Evolutionary conservation across 306 rosid species (phyloP).

Genomic region (Trichosanthes truncata): DNA sequence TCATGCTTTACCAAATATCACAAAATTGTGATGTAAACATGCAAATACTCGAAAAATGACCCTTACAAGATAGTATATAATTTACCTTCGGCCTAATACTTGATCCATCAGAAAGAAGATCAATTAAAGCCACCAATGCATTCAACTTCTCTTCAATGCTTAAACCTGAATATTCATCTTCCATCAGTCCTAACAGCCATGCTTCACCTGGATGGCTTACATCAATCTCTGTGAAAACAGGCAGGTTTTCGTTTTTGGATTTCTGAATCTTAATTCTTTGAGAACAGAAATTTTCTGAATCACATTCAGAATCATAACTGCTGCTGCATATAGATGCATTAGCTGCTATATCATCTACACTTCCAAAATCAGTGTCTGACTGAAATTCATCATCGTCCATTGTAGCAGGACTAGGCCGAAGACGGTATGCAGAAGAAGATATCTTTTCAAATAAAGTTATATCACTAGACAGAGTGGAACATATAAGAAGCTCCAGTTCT

Average conservation of each 20-base stretch:
- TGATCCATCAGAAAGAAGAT: constrained; percentile 77
- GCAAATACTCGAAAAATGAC: neutral
- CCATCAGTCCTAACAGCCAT: constrained; percentile 90
- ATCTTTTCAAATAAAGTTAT: constrained; percentile 89
- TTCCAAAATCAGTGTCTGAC: constrained; percentile 79
- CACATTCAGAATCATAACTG: constrained; percentile 51
- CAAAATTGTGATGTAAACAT: neutral
- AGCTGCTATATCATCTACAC: constrained; percentile 56
- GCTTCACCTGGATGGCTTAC: constrained; percentile 89
- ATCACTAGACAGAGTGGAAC: constrained; percentile 81
- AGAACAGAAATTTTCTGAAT: constrained; percentile 28
- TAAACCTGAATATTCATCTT: constrained; percentile 81
- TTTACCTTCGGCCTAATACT: constrained; percentile 72
- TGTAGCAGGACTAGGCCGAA: constrained; percentile 45
- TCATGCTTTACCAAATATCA: neutral
- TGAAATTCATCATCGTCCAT: constrained; percentile 52
- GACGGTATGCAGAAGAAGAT: constrained; percentile 75
- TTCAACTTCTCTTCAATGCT: constrained; percentile 85
- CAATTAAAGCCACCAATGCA: constrained; percentile 66
- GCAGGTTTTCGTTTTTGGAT: constrained; percentile 26
- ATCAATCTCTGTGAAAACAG: constrained; percentile 65
- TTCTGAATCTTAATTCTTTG: constrained; percentile 18
- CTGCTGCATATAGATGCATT: constrained; percentile 40
- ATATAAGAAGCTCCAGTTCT: constrained; percentile 63
- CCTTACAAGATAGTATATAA: neutral